Base-by-base conservation (phyloP, 805 yeast genomes). In the Brettanomyces sp. region DNA sequence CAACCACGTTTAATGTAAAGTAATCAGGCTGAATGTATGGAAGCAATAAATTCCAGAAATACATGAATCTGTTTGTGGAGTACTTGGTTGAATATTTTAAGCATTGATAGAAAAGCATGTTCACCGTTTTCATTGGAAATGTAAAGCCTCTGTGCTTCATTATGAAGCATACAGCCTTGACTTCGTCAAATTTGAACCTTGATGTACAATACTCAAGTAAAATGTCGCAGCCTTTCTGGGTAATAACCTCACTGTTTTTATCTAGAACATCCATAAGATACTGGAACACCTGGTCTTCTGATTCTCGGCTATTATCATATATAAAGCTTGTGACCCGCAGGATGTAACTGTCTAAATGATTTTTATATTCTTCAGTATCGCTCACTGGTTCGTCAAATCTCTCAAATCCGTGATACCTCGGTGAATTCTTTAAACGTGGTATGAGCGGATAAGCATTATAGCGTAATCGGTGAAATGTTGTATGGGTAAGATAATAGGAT, bases 141-240 rank as follows among this genome's bases (percentile, higher is more conserved):
- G 47, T 18, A 7, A 50, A 39, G 12, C 13, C 14, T 9, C 36
- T 39, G 45, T 45, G 48, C 36, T 18, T 5, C 42, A 39, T 14
- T 18, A 23, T n/a, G 12, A 28, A 28, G 32, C 36, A 25, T 8
- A 43, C 24, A 8, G 35, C 41, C 5, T n/a, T 28, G 4, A 43
- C 35, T 4, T 33, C 18, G 13, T 38, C 30, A 18, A 52, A 48
- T 35, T 38, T 42, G 33, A 47, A 54, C 40, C 49, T 36, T 28
- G 36, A 24, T 4, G 52, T 14, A n/a, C 46, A 43, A 18, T 43
- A 28, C 3, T 43, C 41, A 3, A 54, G 23, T 7, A 54, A 38
- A 3, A 7, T n/a, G 22, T 44, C 36, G 38, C 42, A 44, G 3
- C 56, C 44, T 7, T 32, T 37, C 3, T 38, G 18, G 9, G 41